Evolutionary conservation across 2,329 filamentous ascomycete genomes (phyloP).

Genomic region (Talaromyces atroroseus): DNA sequence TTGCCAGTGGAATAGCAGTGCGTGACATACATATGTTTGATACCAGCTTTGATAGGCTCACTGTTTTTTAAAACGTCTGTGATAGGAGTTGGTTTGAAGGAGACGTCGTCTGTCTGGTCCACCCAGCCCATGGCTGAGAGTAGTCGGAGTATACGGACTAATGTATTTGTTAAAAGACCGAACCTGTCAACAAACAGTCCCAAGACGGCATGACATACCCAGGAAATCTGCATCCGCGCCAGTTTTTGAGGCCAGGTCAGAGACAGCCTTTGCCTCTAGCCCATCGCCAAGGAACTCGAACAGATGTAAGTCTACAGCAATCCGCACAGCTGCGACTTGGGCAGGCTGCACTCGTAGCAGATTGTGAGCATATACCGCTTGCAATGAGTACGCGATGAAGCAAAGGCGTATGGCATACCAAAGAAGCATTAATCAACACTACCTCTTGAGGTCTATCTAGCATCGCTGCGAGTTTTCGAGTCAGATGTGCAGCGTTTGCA

Average conservation of each 20-base stretch:
- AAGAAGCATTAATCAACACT: background rate
- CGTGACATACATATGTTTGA: constrained; percentile 5
- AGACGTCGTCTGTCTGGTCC: constrained; percentile 4
- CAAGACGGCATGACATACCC: background rate
- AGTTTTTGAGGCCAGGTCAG: background rate
- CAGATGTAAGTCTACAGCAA: constrained; percentile 4
- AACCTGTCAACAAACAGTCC: background rate
- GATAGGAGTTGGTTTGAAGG: constrained; percentile 8
- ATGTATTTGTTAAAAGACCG: background rate
- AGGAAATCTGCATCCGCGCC: constrained; percentile 9
- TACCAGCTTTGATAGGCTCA: constrained; percentile 5
- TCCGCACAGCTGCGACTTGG: constrained; percentile 1
- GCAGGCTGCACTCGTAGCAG: background rate
- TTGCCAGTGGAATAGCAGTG: background rate
- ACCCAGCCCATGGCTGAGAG: constrained; percentile 11
- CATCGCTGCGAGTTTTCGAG: constrained; percentile 4
- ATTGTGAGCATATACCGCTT: background rate
- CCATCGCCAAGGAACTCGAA: constrained; percentile 7
- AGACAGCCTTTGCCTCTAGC: background rate
- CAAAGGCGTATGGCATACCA: background rate
- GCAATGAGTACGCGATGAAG: background rate
- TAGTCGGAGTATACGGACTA: constrained; percentile 11
- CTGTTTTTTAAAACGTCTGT: constrained; percentile 6
- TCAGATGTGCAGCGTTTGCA: constrained; percentile 1
- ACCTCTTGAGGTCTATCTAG: constrained; percentile 10